Conservation (phyloP, 2,329 filamentous ascomycete species). For the Hypoxylon sp. region DNA sequence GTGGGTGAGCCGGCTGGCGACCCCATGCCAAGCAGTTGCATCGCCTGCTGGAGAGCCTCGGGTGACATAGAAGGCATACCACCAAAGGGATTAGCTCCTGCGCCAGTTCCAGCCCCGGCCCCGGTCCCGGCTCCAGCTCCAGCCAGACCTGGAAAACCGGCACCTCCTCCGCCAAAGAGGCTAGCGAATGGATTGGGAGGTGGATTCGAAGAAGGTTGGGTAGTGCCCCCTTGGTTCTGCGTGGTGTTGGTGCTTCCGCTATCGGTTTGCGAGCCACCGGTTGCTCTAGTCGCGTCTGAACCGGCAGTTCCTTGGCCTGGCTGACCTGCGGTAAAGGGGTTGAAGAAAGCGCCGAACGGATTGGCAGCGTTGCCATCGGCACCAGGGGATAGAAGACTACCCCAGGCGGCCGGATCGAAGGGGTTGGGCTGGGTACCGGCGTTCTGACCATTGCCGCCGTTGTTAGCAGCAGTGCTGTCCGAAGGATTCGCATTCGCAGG, state of each 20-base stretch:
- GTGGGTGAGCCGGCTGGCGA: conserved; percentile 52
- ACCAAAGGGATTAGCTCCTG: conserved; percentile 47
- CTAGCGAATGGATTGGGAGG: conserved; percentile 73
- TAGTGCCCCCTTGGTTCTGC: conserved; percentile 39
- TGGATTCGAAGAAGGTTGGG: conserved; percentile 45
- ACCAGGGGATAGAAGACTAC: conserved; percentile 48
- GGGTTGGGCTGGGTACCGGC: conserved; percentile 53
- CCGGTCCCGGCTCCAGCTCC: neutral
- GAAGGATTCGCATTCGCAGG: conserved; percentile 44
- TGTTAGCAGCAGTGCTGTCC: conserved; percentile 41
- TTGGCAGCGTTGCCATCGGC: conserved; percentile 43
- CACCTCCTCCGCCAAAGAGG: conserved; percentile 59
- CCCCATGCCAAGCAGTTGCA: conserved; percentile 57
- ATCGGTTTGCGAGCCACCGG: conserved; percentile 43
- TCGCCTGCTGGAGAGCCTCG: conserved; percentile 63
- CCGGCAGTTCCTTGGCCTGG: conserved; percentile 42
- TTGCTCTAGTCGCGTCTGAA: conserved; percentile 34
- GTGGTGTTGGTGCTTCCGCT: conserved; percentile 42
- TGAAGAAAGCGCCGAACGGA: conserved; percentile 51
- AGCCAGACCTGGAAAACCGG: neutral
- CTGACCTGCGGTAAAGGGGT: conserved; percentile 50
- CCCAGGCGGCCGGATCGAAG: conserved; percentile 50
- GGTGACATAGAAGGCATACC: conserved; percentile 60
- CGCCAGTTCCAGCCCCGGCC: conserved; percentile 33
- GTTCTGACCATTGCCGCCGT: conserved; percentile 46